These are phyloP conservation scores for Inonotus hispidus DNA, from an alignment of 1,284 basidiomycete genomes.

Conservation along the genomic window DNA sequence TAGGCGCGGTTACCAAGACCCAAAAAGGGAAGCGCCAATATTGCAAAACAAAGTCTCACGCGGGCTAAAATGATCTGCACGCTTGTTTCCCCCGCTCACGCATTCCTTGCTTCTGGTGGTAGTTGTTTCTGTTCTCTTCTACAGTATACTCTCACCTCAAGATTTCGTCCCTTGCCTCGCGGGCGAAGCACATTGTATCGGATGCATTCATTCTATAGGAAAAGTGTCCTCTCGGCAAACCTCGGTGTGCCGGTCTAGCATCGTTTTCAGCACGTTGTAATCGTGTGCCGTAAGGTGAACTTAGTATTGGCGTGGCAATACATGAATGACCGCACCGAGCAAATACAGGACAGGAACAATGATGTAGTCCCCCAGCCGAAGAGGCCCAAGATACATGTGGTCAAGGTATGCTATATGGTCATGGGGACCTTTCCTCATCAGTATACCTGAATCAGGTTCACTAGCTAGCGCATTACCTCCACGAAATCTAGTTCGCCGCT, in stretches of 20 bases:
- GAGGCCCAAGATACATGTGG: neutral
- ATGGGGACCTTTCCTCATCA: neutral
- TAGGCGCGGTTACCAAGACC: neutral
- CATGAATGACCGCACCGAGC: neutral
- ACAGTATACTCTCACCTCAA: too few relatives aligned
- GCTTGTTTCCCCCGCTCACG: neutral
- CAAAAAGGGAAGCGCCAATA: neutral
- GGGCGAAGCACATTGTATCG: neutral
- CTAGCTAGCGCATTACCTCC: neutral
- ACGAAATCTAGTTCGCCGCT: neutral
- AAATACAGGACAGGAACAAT: constrained; percentile 4
- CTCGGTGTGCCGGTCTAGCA: neutral
- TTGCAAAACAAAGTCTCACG: neutral
- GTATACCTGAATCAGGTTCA: neutral
- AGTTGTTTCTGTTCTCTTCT: neutral
- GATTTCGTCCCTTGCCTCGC: neutral
- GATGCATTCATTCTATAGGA: neutral
- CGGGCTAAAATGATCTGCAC: constrained; percentile 1
- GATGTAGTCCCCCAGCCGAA: neutral
- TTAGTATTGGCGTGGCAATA: neutral
- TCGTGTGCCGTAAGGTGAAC: neutral
- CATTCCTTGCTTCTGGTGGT: neutral
- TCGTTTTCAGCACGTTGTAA: neutral
- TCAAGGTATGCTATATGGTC: constrained; percentile 2
- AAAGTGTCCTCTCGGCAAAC: neutral